Evolutionary conservation across 2,329 filamentous ascomycete genomes (phyloP), one percentile per base, ranked within the genome.

Genomic region (Paraphaeosphaeria sporulosa): DNA sequence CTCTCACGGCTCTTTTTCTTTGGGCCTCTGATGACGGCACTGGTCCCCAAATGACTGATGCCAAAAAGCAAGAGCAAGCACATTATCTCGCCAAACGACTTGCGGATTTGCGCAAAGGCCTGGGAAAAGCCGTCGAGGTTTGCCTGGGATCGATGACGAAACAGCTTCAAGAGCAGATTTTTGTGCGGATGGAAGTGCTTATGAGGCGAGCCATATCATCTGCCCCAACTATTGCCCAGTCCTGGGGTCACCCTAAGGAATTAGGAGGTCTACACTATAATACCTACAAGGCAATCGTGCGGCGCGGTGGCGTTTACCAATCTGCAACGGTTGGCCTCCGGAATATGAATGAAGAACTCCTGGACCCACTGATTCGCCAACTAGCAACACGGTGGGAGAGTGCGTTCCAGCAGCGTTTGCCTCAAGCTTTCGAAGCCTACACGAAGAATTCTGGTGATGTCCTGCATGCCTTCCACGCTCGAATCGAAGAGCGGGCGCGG

Each of bases 201-300:
- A 74, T 82, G 10, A 62, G 78, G 2, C 64, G 72, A 17, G 83
- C 83, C 1, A 70, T 78, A 1, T 63, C 74, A 8, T 72, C 73
- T 23, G 79, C 80, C 3, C 55, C 72, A 2, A 48, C 64, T 0
- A 81, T 75, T 9, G 69, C 74, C 7, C 50, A 59, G 12, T 61
- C 61, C 17, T 81, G 81, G 80, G 76, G 78, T 7, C 69, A 64
- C 7, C 66, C 79, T 60, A 78, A 72, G 32, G 40, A 62, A 15
- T 69, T 74, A 34, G 85, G 85, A 12, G 86, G 85, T 1, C 71
- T 85, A 13, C 65, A 70, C 36, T 88, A 78, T 75, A 27, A 74
- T 2, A 87, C 86, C 0, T 89, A 88, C 65, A 85, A 83, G 70
- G 87, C 87, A 10, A 80, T 84, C 2, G 83, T 83, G 53, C 77